Conservation (phyloP, 2,329 filamentous ascomycete genomes). For the Tetracladium maxilliforme region DNA sequence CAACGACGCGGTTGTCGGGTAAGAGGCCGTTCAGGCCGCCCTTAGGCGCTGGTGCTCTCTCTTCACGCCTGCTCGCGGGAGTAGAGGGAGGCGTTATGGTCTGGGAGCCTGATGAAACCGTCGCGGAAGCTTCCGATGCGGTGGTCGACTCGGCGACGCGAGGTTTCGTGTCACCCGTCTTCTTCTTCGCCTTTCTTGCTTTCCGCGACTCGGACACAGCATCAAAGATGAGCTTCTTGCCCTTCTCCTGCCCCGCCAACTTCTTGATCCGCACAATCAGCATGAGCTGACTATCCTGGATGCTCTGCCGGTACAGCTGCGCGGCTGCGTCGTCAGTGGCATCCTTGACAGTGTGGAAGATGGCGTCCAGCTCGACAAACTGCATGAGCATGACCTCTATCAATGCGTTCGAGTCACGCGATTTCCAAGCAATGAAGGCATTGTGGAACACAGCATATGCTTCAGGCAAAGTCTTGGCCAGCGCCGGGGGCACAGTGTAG, state of each 20-base stretch:
- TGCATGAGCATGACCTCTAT: constrained; percentile 78
- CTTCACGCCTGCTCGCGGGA: constrained; percentile 16
- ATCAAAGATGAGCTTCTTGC: constrained; percentile 58
- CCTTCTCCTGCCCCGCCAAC: constrained; percentile 56
- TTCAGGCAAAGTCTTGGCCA: constrained; percentile 48
- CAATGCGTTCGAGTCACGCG: constrained; percentile 61
- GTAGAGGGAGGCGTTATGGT: constrained; percentile 38
- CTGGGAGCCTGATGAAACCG: constrained; percentile 24
- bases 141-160: constrained; percentile 39
- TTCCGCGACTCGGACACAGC: constrained; percentile 60
- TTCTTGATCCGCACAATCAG: constrained; percentile 68
- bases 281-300: constrained; percentile 68
- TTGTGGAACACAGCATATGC: constrained; percentile 62
- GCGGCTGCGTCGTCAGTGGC: constrained; percentile 59
- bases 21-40: constrained; percentile 23
- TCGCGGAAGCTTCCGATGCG: constrained; percentile 20
- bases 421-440: constrained; percentile 74
- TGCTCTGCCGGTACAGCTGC: constrained; percentile 64
- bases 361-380: constrained; percentile 72
- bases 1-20: constrained; percentile 59
- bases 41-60: too few relatives aligned
- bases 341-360: constrained; percentile 72
- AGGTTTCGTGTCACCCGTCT: constrained; percentile 55
- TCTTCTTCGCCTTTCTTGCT: constrained; percentile 47
- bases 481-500: constrained; percentile 47